phyloP scores from a whole-genome alignment of 768 basidiomycete genomes.

The Pulveroboletus sp. region DNA sequence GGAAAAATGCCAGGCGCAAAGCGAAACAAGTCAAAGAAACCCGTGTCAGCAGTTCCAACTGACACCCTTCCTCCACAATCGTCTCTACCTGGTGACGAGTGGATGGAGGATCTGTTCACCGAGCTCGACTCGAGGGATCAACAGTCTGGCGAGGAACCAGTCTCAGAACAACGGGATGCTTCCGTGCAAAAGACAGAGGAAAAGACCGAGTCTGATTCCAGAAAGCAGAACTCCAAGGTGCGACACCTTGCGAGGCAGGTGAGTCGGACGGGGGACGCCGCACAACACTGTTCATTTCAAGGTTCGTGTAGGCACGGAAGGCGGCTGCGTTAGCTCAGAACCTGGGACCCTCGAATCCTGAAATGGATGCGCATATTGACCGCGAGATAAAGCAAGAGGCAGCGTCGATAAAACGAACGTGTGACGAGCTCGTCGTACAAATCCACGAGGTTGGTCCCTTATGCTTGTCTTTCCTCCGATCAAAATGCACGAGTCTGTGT shows the following conservation, averaged over 20 bases:
- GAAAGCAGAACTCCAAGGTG: slow-evolving; percentile 54
- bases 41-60: slow-evolving; percentile 25
- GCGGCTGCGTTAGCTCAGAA: slow-evolving; percentile 58
- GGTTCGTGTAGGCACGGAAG: slow-evolving; percentile 56
- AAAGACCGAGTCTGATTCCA: slow-evolving; percentile 16
- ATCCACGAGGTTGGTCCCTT: slow-evolving; percentile 53
- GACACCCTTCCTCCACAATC: slow-evolving; percentile 21
- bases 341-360: slow-evolving; percentile 49
- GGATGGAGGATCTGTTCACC: slow-evolving; percentile 72
- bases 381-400: slow-evolving; percentile 68
- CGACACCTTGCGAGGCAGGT: slow-evolving; percentile 74
- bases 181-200: slow-evolving; percentile 26
- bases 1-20: slow-evolving; percentile 35
- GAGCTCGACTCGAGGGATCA: slow-evolving; percentile 67
- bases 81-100: slow-evolving; percentile 42
- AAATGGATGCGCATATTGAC: slow-evolving; percentile 54
- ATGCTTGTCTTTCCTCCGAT: neutral
- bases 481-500: neutral
- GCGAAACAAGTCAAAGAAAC: slow-evolving; percentile 53
- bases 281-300: neutral
- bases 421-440: slow-evolving; percentile 60
- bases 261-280: slow-evolving; percentile 9
- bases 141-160: slow-evolving; percentile 46
- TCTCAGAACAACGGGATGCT: slow-evolving; percentile 38
- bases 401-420: slow-evolving; percentile 54